A percentile compares a stretch with the other conserved stretches of the same genome.
phyloP scores from a whole-genome alignment of 805 yeast genomes.

The Candida loeiensis region DNA sequence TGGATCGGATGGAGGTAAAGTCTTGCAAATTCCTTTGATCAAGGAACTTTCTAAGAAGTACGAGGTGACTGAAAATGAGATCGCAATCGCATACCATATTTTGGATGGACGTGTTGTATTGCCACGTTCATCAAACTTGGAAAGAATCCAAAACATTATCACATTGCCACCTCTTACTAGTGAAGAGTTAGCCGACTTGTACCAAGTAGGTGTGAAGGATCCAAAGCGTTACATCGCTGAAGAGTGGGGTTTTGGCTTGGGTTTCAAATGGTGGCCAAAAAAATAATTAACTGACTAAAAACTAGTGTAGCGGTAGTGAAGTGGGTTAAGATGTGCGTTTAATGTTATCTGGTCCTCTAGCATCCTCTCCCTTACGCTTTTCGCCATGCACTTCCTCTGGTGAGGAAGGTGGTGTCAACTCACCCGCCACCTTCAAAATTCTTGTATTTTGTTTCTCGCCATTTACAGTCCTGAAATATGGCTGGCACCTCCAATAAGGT shows the following conservation, averaged over 20 bases:
- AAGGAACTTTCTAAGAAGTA: conserved; percentile 55
- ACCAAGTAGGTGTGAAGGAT: conserved; percentile 23
- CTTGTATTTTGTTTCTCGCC: conserved; percentile 54
- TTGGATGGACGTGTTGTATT: conserved; percentile 57
- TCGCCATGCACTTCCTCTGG: conserved; percentile 1
- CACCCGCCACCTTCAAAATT: conserved; percentile 38
- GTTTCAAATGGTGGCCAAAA: conserved; percentile 32
- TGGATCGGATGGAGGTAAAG: conserved; percentile 66
- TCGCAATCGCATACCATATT: conserved; percentile 60
- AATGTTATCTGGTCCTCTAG: neutral
- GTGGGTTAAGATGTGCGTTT: too few species aligned
- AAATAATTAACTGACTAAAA: too few species aligned
- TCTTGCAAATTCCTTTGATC: conserved; percentile 49
- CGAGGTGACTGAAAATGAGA: conserved; percentile 48
- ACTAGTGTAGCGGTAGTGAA: too few species aligned
- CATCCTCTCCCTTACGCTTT: conserved; percentile 2
- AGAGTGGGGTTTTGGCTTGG: conserved; percentile 36
- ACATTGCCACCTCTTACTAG: conserved; percentile 32
- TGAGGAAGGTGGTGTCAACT: conserved; percentile 11
- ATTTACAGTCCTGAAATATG: conserved; percentile 84
- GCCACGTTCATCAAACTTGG: conserved; percentile 70
- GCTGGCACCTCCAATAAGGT: conserved; percentile 97
- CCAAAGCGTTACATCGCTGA: conserved; percentile 33
- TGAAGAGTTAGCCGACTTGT: conserved; percentile 35
- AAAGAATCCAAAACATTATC: conserved; percentile 48